Base-by-base conservation (phyloP, 2,329 filamentous ascomycete genomes). In the Neocatenulostroma microsporum region DNA sequence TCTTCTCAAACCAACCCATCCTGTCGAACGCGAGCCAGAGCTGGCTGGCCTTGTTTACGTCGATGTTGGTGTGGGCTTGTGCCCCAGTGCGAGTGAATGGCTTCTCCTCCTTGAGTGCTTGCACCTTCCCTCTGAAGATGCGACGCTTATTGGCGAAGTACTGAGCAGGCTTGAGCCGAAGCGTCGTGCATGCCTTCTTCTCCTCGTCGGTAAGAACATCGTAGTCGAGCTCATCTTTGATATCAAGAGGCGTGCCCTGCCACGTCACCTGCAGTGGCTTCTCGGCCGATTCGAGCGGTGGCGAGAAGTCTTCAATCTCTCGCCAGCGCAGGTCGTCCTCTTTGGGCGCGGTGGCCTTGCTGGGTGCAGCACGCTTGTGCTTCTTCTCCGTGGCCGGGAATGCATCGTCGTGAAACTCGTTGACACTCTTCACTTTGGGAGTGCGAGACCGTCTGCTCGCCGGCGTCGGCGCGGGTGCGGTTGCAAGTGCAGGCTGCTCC, bases 21-120 rank as follows among this genome's bases (percentile, higher is more conserved):
- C 42, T 81, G 33, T 94, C 84, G 56, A 85, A 96, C 5, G 86
- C 86, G 24, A 79, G 80, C 84, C 86, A 94, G 30, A 96, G 70
- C 61, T 89, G 89, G 48, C 85, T 93, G 3, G 88, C 86, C 69
- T 95, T 96, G 70, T 95, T 95, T 59, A 96, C 89, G 54, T 96
- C 89, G 46, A 95, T 94, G 68, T 93, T 93, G 73, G 86, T 94
- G n/a, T 85, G 86, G 60, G 94, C 84, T 61, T 96, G 89, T 4
- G 87, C 86, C 57, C 94, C 85, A 1, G 89, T 96, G 73, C 94
- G 94, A 59, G 85, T 80, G 61, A 94, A 95, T 54, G 88, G 83
- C 62, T 93, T 91, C 56, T 74, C 74, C 23, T 76, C 78, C 38
- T 68, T 63, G 24, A 78, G 65, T 2, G 79, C 74, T 41, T 82